phyloP scores from a whole-genome alignment of 208 protist genomes.

The Trypanosoma conorhini region DNA sequence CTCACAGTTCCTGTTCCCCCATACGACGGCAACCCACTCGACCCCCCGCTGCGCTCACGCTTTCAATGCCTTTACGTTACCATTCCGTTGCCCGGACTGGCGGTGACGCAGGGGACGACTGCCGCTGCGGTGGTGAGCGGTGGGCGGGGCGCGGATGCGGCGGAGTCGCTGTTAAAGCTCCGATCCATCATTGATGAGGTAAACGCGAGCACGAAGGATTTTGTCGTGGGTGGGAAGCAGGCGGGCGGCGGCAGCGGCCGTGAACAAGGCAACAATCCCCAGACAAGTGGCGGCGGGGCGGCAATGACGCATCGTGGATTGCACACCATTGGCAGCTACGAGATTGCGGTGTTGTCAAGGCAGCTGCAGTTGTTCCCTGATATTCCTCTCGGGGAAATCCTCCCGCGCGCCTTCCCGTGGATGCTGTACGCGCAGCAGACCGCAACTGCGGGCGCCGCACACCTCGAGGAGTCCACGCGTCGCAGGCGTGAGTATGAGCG shows the following conservation, averaged over 20 bases:
- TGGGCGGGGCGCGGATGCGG: not conserved
- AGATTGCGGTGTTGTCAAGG: conserved; percentile 41
- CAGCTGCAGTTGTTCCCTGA: conserved; percentile 59
- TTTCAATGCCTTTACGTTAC: conserved; percentile 85
- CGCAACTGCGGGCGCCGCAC: conserved; percentile 24
- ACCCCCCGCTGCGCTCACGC: conserved; percentile 82
- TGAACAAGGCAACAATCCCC: not conserved
- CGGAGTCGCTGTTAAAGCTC: conserved; percentile 51
- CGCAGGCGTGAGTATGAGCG: conserved; percentile 28
- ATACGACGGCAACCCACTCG: conserved; percentile 85
- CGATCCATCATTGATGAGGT: conserved; percentile 55
- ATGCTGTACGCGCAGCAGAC: conserved; percentile 59
- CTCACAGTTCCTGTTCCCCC: conserved; percentile 92
- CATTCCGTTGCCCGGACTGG: conserved; percentile 36
- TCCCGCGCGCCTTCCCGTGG: conserved; percentile 64
- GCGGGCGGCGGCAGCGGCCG: not conserved
- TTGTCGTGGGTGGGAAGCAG: conserved; percentile 20
- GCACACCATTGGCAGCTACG: conserved; percentile 58
- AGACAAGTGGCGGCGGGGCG: not conserved
- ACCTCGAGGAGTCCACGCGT: conserved; percentile 28
- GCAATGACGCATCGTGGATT: conserved; percentile 14
- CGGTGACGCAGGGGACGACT: conserved; percentile 21
- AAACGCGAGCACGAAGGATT: conserved; percentile 58
- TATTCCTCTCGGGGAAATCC: conserved; percentile 50
- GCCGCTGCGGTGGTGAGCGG: conserved; percentile 20